Base-by-base conservation (phyloP, 805 yeast genomes). In the Yamadazyma akitaensis region DNA sequence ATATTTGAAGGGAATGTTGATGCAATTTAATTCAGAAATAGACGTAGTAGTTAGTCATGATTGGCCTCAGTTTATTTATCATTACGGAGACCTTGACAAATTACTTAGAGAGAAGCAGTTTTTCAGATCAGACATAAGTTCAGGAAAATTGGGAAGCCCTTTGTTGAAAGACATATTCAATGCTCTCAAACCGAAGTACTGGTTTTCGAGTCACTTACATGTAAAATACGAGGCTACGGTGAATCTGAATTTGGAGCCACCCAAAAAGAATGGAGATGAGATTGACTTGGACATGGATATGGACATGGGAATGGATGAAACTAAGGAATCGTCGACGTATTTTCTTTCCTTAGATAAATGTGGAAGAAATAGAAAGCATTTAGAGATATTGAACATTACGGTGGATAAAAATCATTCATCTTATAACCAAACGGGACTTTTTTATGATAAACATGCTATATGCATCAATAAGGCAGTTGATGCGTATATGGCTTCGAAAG, bases 161-260 rank as follows among this genome's bases (percentile, higher is more conserved):
- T 71, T 84, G 7, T 79, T 80, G 41, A 73, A 77, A 70, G 66
- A 69, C 17, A 60, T 89, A 13, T 63, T 94, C 53, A 56, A 70
- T 19, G 56, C 59, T 13, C 51, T 88, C 44, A 72, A 67, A 55
- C 98, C 98, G 0, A 51, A 62, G 14, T 71, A 77, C 61, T 94
- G 98, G 99, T 79, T 88, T 50, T 81, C 94, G 54, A 95, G 95
- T 10, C 99, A 94, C 68, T 63, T 94, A 47, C 99, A 94, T 63
- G 89, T 84, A 2, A 69, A 67, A 44, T 94, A 78, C 57, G 71
- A 68, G 6, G 97, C 96, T 0, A 51, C 48, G 0, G 77, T 82
- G 1, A 54, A 42, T 37, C 48, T 8, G 18, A 14, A 19, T 32
- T 26, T 41, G 9, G 28, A 32, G 21, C 5, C 19, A 0, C 36